phyloP scores from a whole-genome alignment of 495 filamentous ascomycete genomes.

The Echria macrotheca region DNA sequence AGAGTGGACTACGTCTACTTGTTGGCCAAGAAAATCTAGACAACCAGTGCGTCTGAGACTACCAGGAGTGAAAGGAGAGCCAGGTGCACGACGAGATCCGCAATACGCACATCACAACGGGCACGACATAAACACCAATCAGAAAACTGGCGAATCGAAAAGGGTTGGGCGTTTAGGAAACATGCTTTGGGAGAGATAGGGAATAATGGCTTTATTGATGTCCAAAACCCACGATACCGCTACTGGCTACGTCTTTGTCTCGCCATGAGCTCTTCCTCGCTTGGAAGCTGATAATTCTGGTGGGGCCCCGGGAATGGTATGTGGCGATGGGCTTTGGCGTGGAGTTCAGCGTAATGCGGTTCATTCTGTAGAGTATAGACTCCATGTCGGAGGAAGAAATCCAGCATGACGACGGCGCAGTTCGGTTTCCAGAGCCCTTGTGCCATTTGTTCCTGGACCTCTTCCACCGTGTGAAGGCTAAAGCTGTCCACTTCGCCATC shows the following conservation, averaged over 20 bases:
- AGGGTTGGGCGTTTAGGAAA: conserved; percentile 7
- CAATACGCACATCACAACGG: too few relatives aligned
- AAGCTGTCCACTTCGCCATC: conserved; percentile 91
- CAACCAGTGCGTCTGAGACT: too few relatives aligned
- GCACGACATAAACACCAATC: too few relatives aligned
- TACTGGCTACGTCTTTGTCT: too few relatives aligned
- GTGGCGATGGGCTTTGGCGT: conserved; percentile 67
- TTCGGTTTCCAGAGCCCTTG: conserved; percentile 88
- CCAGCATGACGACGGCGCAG: conserved; percentile 73
- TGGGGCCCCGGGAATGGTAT: conserved; percentile 71
- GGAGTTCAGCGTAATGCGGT: conserved; percentile 72
- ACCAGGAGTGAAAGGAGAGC: not conserved
- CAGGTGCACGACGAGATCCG: too few relatives aligned
- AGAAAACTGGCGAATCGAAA: not conserved
- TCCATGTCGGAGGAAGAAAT: conserved; percentile 88
- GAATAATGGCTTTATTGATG: too few relatives aligned
- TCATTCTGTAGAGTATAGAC: conserved; percentile 79
- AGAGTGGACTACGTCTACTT: conserved; percentile 91
- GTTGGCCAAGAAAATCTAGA: conserved; percentile 59
- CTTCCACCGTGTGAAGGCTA: conserved; percentile 64
- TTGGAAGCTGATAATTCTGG: conserved; percentile 29
- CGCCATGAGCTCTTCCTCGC: conserved; percentile 5
- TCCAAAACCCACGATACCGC: too few relatives aligned
- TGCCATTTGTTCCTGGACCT: conserved; percentile 65
- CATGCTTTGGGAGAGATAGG: too few relatives aligned